Base-by-base conservation (phyloP, 1,139 yeast genomes). In the Scheffersomyces cryptocercus region DNA sequence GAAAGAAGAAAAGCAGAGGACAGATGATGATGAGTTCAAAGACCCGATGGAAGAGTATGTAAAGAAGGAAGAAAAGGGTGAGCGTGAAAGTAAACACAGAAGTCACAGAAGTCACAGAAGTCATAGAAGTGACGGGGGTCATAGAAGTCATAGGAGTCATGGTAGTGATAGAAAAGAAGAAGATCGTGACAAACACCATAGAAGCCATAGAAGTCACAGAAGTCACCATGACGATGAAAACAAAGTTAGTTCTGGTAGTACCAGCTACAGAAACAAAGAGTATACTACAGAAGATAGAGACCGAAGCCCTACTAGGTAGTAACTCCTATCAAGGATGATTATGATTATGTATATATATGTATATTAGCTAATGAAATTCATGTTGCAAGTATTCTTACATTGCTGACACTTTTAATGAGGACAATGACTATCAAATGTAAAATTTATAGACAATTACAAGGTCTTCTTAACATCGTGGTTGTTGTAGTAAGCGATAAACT, bases 401-500 rank as follows among this genome's bases (percentile, higher is more conserved):
- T 20, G 26, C 26, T 20, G 26, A 20, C 26, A 20, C 26, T 14
- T 14, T 11, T 31, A 15, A 40, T 12, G 31, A 37, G 29, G 35
- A 29, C 11, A 15, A 16, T 37, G 24, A 10, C 29, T 24, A 24
- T 35, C 41, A 32, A 13, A 30, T 37, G 40, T 9, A 29, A 29
- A 30, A 37, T 20, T 24, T 13, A 30, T 12, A 13, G 34, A 30
- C 13, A 30, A 13, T 3, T 13, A 30, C 15, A 30, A 13, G 34
- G 35, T 14, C 36, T 49, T 47, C 38, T 51, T 48, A 33, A 50
- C 48, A 36, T 52, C 49, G 16, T 56, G 51, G 36, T 50, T 31
- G 8, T 31, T 31, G 49, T 68, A 73, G 51, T 70, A 70, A n/a
- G 54, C 50, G 50, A 61, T 67, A 48, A 73, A 73, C 41, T 59